Base-by-base conservation (phyloP, 495 filamentous ascomycete species). In the Tirmania nivea region DNA sequence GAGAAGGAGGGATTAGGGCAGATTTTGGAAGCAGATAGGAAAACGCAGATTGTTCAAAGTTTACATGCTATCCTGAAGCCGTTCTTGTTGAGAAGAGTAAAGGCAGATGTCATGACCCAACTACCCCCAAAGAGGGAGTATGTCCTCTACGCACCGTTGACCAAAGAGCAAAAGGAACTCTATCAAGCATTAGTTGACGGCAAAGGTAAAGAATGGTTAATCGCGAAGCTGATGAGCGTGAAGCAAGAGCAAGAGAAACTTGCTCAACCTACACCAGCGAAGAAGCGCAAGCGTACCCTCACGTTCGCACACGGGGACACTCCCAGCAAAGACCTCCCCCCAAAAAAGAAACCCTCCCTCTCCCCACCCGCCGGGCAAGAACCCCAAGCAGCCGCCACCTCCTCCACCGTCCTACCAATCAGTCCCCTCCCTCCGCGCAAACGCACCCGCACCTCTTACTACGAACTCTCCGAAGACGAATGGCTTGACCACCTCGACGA, bases 71-170 rank as follows among this genome's bases (percentile, higher is more conserved):
- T 97, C 34, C 68, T 97, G 1, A 93, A 95, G 57, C 90, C 90
- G 0, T 83, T 97, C 58, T 73, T 97, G 0, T 70, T 97, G 9
- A 76, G 90, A 8, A 74, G 90, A 31, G 75, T 96, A 53, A 97
- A 97, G 67, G 79, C 84, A 1, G 90, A 97, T 65, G 90, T 97
- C 1, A 86, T 92, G 62, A 79, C 77, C 17, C 74, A 80, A 50
- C 68, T 97, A n/a, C 90, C 90, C 0, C 86, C 86, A 67, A 97
- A 97, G 69, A 78, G 90, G 35, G 90, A 97, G 65, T 97, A 97
- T 63, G 80, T 97, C 17, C 68, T 97, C 7, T 96, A 84, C 55
- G 88, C 90, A 5, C 90, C 88, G 0, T 74, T 97, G 57, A 93
- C 86, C 0, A 70, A 79, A 14, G 81, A 83, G 54, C 90, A 97